phyloP scores from a whole-genome alignment of 305 asterid species.

The Striga hermonthica region DNA sequence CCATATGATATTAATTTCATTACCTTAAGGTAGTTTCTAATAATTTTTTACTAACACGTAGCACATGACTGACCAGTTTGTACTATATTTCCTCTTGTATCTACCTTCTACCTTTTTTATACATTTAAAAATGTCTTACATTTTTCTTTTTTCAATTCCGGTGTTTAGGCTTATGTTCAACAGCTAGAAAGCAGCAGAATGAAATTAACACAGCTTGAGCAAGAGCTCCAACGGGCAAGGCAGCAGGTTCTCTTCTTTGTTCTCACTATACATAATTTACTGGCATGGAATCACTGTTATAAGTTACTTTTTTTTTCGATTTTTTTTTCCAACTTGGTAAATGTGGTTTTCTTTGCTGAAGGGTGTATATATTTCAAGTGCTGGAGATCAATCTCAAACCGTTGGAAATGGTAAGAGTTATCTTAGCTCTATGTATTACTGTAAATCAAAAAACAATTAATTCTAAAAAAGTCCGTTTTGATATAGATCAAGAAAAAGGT shows the following conservation, averaged over 20 bases:
- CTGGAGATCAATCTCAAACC: constrained; percentile 54
- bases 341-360: constrained; percentile 41
- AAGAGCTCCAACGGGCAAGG: constrained; percentile 77
- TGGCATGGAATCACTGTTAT: constrained; percentile 19
- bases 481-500: no score
- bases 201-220: constrained; percentile 86
- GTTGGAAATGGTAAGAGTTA: constrained; percentile 52
- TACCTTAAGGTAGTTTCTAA: constrained; percentile 15
- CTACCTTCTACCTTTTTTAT: not conserved
- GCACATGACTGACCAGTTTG: not conserved
- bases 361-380: constrained; percentile 60
- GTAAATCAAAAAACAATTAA: no score
- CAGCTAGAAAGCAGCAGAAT: constrained; percentile 82
- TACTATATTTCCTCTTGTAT: constrained; percentile 7
- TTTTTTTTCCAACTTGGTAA: constrained; percentile 32
- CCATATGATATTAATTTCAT: not conserved
- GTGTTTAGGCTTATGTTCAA: constrained; percentile 72
- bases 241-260: constrained; percentile 56
- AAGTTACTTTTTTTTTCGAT: constrained; percentile 15
- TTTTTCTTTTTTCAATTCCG: constrained; percentile 18
- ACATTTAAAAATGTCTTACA: not conserved
- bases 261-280: constrained; percentile 10
- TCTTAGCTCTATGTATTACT: not conserved
- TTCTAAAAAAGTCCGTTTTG: no score
- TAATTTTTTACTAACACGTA: not conserved